A percentile compares a stretch with the other conserved stretches of the same genome.
These are phyloP conservation scores for Escallonia herrerae DNA, from an alignment of 129 eudicot genomes.

Conservation along the genomic window DNA sequence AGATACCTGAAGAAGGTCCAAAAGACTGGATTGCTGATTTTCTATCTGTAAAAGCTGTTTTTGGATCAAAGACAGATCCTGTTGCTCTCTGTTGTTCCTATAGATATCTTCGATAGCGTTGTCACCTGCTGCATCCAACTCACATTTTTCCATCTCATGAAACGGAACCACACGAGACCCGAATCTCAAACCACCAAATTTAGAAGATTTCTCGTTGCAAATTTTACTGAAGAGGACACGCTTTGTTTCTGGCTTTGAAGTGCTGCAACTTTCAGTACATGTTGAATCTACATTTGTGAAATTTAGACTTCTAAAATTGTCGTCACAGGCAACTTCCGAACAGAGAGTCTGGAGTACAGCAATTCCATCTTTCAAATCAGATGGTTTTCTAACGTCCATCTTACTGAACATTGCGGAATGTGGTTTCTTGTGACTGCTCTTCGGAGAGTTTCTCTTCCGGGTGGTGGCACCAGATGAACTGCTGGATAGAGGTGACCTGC, in stretches of 20 bases:
- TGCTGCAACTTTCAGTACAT: slow-evolving; percentile 22
- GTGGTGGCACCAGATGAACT: slow-evolving; percentile 25
- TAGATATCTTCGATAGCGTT: slow-evolving; percentile 24
- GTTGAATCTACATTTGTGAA: slow-evolving; percentile 4
- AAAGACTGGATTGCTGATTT: slow-evolving; percentile 74
- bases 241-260: slow-evolving; percentile 23
- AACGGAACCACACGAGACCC: slow-evolving; percentile 77
- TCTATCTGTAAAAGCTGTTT: slow-evolving; percentile 84
- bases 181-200: slow-evolving; percentile 19
- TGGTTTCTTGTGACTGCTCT: slow-evolving; percentile 31
- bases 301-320: slow-evolving; percentile 3
- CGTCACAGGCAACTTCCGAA: slow-evolving; percentile 20
- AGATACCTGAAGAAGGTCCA: slow-evolving; percentile 74
- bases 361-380: slow-evolving; percentile 22
- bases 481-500: slow-evolving; percentile 40
- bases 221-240: slow-evolving; percentile 16
- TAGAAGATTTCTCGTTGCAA: slow-evolving; percentile 17
- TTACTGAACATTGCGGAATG: slow-evolving; percentile 21
- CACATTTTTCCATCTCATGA: slow-evolving; percentile 21
- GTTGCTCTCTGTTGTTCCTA: slow-evolving; percentile 54
- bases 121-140: slow-evolving; percentile 15
- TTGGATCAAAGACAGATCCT: slow-evolving; percentile 51
- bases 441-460: slow-evolving; percentile 37
- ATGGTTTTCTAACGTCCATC: slow-evolving; percentile 34
- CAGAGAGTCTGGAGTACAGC: slow-evolving; percentile 22